Evolutionary conservation across 441 rosid species (phyloP).

Genomic region (Pelargonium citronellum): DNA sequence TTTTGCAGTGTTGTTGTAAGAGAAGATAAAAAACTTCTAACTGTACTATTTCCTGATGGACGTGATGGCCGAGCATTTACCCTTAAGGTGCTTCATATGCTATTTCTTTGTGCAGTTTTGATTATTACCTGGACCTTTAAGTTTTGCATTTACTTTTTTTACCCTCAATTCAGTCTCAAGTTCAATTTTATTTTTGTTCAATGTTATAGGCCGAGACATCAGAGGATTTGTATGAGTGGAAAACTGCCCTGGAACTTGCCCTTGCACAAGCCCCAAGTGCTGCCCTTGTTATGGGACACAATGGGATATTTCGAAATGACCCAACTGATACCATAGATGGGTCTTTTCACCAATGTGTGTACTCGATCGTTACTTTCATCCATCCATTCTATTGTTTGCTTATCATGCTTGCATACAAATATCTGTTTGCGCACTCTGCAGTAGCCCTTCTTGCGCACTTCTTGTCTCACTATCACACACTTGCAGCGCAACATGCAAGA

Average conservation of each 20-base stretch:
- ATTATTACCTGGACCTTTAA: slow-evolving; percentile 17
- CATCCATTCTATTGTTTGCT: slow-evolving; percentile 10
- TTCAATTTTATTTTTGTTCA: slow-evolving; percentile 11
- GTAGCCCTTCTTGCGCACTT: background rate
- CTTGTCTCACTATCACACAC: background rate
- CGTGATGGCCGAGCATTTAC: slow-evolving; percentile 99
- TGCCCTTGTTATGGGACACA: slow-evolving; percentile 89
- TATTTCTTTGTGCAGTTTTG: slow-evolving; percentile 1
- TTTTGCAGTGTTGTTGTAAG: slow-evolving; percentile 86
- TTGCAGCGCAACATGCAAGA: background rate
- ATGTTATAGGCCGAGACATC: slow-evolving; percentile 79
- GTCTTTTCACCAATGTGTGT: slow-evolving; percentile 68
- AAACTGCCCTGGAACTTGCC: slow-evolving; percentile 86
- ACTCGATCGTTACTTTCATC: slow-evolving; percentile 19
- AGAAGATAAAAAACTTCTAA: slow-evolving; percentile 87
- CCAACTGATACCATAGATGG: slow-evolving; percentile 68
- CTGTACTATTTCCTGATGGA: slow-evolving; percentile 97
- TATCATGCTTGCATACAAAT: background rate
- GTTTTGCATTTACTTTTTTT: slow-evolving; percentile 8
- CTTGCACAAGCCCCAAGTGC: slow-evolving; percentile 96
- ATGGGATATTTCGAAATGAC: slow-evolving; percentile 80
- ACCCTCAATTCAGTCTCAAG: background rate
- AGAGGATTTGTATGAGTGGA: slow-evolving; percentile 94
- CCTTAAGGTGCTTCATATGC: slow-evolving; percentile 63
- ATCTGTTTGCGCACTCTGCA: background rate